Base-by-base conservation (phyloP, 345 rosid genomes). In the Eucalyptus sp. region DNA sequence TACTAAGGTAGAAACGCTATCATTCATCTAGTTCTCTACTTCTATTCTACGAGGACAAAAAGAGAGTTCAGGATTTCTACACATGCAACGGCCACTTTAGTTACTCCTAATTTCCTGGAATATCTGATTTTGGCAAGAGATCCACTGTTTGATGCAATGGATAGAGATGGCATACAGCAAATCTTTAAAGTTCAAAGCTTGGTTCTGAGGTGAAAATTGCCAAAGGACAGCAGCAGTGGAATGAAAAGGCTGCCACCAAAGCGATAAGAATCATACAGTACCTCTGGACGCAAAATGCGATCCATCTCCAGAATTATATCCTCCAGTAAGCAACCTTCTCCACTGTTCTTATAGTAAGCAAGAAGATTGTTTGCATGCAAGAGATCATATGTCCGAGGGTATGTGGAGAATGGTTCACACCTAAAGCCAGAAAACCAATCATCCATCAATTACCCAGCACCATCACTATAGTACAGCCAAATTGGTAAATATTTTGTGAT, bases 321-420 rank as follows among this genome's bases (percentile, higher is more conserved):
- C 93, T 98, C 99, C 87, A 97, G 88, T 87, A 89, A 88, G 92
- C 99, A 96, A 91, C 94, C 95, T 90, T 94, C 94, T 54, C 92
- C 94, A 24, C 62, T 88, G 84, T 91, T 92, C 88, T 92, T 90
- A 88, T 95, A 94, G 79, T 93, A 96, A 88, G 96, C 90, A 89
- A 98, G 93, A 62, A 97, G 92, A 91, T 94, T 92, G 91, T 93
- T 90, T 20, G 96, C 96, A 89, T 97, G 99, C 93, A 98, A 88
- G 91, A 98, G 88, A 93, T 98, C 97, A 18, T 97, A 96, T 5
- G 97, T 94, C 76, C 97, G 97, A 7, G 99, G 98, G 92, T 98
- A 98, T 54, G 99, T 97, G 85, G 99, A 97, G 92, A 98, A 97
- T 54, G 99, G 94, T 90, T 97, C 99, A 90, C 99, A 97, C 99